Percentiles rank a stretch among this genome's conserved stretches.
phyloP scores from a whole-genome alignment of 306 rosid species.

The Adenanthera pavonina region DNA sequence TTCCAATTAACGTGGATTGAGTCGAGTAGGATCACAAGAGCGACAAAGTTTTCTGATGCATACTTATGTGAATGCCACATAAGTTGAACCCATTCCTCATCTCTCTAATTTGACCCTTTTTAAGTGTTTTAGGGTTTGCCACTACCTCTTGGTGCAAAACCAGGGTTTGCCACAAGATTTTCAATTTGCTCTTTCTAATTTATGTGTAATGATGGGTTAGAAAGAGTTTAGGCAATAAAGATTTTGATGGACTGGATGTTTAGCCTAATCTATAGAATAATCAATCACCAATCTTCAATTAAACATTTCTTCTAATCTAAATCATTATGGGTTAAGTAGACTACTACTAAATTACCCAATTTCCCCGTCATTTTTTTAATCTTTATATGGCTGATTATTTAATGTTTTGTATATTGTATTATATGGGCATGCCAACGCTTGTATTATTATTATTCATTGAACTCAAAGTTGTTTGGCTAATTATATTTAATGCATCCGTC shows the following conservation, averaged over 20 bases:
- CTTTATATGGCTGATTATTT: constrained; percentile 39
- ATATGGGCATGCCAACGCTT: constrained; percentile 56
- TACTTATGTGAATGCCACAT: too few species aligned
- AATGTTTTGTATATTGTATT: constrained; percentile 42
- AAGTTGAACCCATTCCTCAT: too few species aligned
- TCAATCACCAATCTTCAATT: not conserved
- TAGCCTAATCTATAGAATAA: constrained; percentile 42
- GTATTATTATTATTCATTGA: constrained; percentile 48
- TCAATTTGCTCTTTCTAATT: not conserved
- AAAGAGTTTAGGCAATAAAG: not conserved
- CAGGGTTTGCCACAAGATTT: not conserved
- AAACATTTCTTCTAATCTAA: constrained; percentile 39
- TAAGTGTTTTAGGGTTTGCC: not conserved
- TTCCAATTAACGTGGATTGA: too few species aligned
- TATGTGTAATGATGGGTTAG: constrained; percentile 21
- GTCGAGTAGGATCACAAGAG: too few species aligned
- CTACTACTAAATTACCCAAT: constrained; percentile 38
- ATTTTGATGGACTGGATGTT: constrained; percentile 42
- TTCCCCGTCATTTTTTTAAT: constrained; percentile 1
- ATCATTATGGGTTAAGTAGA: constrained; percentile 51
- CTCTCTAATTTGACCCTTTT: too few species aligned
- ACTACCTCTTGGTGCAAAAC: not conserved
- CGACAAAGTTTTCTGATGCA: too few species aligned
- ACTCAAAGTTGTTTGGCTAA: constrained; percentile 47
- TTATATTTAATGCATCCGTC: constrained; percentile 39